These are phyloP conservation scores for Asterochloris erici DNA, from an alignment of 139 green algal species.

Conservation along the genomic window DNA sequence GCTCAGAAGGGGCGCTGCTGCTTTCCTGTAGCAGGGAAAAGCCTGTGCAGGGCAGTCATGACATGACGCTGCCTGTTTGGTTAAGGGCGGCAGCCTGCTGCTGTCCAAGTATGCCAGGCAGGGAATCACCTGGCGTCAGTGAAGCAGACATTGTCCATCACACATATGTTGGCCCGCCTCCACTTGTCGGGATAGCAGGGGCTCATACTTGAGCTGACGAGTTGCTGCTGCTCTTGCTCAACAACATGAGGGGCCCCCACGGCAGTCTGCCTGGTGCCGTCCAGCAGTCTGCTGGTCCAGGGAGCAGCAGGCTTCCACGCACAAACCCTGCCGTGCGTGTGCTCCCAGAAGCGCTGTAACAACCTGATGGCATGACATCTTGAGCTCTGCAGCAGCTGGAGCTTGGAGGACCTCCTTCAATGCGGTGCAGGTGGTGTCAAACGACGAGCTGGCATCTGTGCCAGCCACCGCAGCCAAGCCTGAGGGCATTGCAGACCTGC, in stretches of 20 bases:
- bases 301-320: neutral
- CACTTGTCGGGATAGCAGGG: no score
- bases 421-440: constrained; percentile 26
- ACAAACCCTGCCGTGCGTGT: neutral
- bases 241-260: neutral
- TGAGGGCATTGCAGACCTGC: constrained; percentile 37
- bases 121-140: no score
- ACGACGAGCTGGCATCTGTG: constrained; percentile 18
- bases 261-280: neutral
- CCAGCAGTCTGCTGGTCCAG: neutral
- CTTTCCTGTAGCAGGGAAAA: no score
- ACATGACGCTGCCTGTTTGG: no score
- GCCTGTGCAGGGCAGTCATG: no score
- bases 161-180: no score
- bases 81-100: no score
- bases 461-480: constrained; percentile 2
- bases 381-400: neutral
- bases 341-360: neutral
- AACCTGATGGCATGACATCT: neutral
- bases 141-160: no score
- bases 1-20: no score
- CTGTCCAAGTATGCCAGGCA: no score
- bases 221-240: neutral
- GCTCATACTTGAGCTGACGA: neutral
- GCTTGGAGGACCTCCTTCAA: neutral